Base-by-base conservation (phyloP, 2,329 filamentous ascomycete genomes). In the Colletotrichum sp. region DNA sequence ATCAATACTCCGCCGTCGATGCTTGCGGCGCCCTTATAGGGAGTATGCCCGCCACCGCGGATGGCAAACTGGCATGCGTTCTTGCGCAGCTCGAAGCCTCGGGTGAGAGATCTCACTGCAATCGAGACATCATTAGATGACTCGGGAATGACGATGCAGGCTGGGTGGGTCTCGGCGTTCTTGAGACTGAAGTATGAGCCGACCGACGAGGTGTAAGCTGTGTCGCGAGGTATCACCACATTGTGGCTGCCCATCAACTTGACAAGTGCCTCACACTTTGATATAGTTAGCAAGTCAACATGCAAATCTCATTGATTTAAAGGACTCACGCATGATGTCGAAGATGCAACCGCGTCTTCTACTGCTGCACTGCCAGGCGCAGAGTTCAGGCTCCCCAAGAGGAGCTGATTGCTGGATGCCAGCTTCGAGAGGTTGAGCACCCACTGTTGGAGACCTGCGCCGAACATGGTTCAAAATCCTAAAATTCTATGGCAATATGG, bases 141-240 rank as follows among this genome's bases (percentile, higher is more conserved):
- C 36, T 67, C 59, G 18, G 75, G 66, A 13, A 77, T 44, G n/a
- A 77, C 71, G 6, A 77, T 36, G 60, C 36, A 82, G 24, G 69
- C 62, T 2, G 69, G 69, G 0, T 66, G 30, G 5, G 32, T 26
- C 18, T 72, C 69, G 5, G 69, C 49, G 5, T 72, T 49, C 10
- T 72, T 72, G 12, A 71, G 39, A 36, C 69, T 71, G 59, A 44
- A 72, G 16, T 72, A 72, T 6, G 69, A 72, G 30, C 49, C 63
- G 24, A 72, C 24, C 7, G 49, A 68, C 3, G 60, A 67, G 26
- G 10, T 68, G 18, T 72, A 72, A 32, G 49, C 32, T 8, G 24
- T 4, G 7, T 24, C 62, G 13, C 30, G 6, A 5, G 69, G 24
- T 9, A 32, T 39, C 6, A 34, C 44, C 21, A 68, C 69, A 1